Evolutionary conservation across 306 rosid genomes (phyloP).

Genomic region (Trifolium pratense): DNA sequence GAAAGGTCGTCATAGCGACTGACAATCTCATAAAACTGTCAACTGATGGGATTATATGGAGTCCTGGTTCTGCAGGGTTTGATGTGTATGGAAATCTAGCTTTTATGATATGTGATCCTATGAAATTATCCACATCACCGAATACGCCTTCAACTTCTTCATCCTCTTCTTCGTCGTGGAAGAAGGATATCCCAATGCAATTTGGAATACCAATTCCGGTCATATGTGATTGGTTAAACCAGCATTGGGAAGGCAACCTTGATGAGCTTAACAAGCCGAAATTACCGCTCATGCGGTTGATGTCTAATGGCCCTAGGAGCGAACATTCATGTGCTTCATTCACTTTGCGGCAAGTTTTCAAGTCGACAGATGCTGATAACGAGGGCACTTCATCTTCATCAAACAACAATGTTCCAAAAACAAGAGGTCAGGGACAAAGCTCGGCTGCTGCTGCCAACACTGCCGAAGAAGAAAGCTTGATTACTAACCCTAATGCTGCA

Average conservation of each 20-base stretch:
- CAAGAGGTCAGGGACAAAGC: constrained; percentile 66
- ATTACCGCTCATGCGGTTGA: constrained; percentile 81
- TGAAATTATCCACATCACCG: constrained; percentile 95
- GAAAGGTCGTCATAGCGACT: constrained; percentile 93
- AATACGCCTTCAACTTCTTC: constrained; percentile 83
- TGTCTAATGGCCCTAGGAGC: constrained; percentile 84
- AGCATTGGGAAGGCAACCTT: constrained; percentile 98
- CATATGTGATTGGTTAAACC: constrained; percentile 93
- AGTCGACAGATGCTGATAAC: constrained; percentile 66
- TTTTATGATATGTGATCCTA: constrained; percentile 98
- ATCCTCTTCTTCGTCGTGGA: constrained; percentile 79
- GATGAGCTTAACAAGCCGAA: constrained; percentile 97
- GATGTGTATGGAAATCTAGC: constrained; percentile 92
- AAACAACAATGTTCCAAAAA: constrained; percentile 51
- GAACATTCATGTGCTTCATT: constrained; percentile 94
- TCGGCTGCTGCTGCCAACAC: constrained; percentile 56
- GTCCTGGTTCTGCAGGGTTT: constrained; percentile 96
- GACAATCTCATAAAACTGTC: constrained; percentile 95
- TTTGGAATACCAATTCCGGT: constrained; percentile 93
- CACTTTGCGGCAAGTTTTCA: constrained; percentile 79
- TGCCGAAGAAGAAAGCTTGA: constrained; percentile 63
- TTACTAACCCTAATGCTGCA: constrained; percentile 52
- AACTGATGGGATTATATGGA: constrained; percentile 81
- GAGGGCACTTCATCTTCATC: constrained; percentile 85
- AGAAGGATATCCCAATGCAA: constrained; percentile 86